phyloP scores from a whole-genome alignment of 805 yeast species.

The Barnettozyma populi region DNA sequence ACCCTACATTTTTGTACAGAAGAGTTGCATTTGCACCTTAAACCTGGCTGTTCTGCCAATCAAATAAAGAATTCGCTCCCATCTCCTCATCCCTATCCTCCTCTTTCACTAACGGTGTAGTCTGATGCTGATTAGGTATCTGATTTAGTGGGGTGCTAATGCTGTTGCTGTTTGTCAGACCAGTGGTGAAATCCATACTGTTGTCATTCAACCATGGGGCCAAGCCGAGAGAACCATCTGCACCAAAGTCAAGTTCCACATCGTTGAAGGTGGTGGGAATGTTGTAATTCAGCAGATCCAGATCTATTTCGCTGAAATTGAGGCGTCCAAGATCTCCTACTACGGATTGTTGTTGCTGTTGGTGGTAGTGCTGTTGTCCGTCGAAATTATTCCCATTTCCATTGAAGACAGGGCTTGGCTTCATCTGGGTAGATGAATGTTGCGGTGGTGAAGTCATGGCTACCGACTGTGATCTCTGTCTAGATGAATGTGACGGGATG shows the following conservation, averaged over 20 bases:
- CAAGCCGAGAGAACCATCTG: conserved; percentile 74
- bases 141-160: neutral
- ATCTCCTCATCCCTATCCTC: neutral
- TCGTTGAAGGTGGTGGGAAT: conserved; percentile 13
- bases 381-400: neutral
- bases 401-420: conserved; percentile 3
- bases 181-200: neutral
- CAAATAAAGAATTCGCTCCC: conserved; percentile 16
- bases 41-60: conserved; percentile 21
- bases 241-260: conserved; percentile 55
- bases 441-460: conserved; percentile 8
- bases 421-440: neutral
- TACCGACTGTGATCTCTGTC: conserved; percentile 11
- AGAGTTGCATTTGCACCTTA: neutral
- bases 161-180: neutral
- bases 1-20: neutral
- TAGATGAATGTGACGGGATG: conserved; percentile 6
- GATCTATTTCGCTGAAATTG: conserved; percentile 6
- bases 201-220: conserved; percentile 54
- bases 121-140: neutral
- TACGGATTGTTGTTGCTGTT: neutral
- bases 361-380: conserved; percentile 3
- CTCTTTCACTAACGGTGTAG: neutral
- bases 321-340: neutral
- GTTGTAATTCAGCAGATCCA: conserved; percentile 11